Percentiles rank a stretch among this genome's conserved stretches.
phyloP scores from a whole-genome alignment of 192 early-diverging fungal genomes.

The Mortierella alpina region DNA sequence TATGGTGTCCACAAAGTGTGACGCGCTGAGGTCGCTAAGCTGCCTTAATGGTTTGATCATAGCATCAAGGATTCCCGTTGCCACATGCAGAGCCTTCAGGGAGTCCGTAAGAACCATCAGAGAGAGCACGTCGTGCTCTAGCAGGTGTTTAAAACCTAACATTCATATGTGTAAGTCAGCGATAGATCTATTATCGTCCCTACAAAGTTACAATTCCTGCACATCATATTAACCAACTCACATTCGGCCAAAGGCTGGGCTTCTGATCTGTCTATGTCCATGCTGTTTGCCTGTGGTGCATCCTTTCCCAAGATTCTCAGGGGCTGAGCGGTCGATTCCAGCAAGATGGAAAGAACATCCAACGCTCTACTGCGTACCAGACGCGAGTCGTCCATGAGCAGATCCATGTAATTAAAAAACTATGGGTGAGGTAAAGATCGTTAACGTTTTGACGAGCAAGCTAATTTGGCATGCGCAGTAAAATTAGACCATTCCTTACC shows the following conservation, averaged over 20 bases:
- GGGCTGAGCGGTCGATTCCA: constrained; percentile 54
- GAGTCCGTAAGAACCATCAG: constrained; percentile 27
- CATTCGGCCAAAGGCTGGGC: constrained; percentile 34
- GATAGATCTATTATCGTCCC: not conserved
- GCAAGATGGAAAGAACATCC: constrained; percentile 57
- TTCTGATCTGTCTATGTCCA: constrained; percentile 37
- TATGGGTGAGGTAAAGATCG: not conserved
- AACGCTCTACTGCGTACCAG: constrained; percentile 55
- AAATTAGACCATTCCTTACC: constrained; percentile 23
- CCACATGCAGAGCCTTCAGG: constrained; percentile 48
- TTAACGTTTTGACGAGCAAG: not conserved
- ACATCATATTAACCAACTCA: not conserved
- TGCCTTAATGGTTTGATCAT: constrained; percentile 31
- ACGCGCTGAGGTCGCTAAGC: constrained; percentile 19
- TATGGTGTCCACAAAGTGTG: constrained; percentile 30
- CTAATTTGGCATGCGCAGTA: not conserved
- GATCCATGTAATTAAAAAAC: constrained; percentile 50
- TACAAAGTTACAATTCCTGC: not conserved
- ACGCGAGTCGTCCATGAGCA: constrained; percentile 41
- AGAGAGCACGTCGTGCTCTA: constrained; percentile 26
- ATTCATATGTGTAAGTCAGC: not conserved
- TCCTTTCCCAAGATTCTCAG: constrained; percentile 35
- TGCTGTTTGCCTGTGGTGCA: not conserved
- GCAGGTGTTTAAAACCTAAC: constrained; percentile 33
- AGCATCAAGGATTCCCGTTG: constrained; percentile 40